Conservation (phyloP, 2,329 filamentous ascomycete genomes). For the Neofusicoccum umdonicola region DNA sequence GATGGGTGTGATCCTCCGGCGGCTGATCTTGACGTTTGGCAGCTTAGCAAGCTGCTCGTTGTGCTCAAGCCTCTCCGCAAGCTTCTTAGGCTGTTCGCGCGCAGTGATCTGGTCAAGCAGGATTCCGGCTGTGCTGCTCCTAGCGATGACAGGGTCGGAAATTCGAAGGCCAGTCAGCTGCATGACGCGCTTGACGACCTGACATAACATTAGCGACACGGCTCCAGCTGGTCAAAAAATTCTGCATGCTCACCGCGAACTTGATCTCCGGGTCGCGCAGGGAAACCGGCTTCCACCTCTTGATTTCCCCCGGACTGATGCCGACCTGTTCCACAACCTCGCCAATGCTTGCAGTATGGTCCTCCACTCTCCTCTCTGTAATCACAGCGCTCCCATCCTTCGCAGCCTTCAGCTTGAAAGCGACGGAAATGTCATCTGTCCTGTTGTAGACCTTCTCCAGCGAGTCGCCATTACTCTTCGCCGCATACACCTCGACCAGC, state of each 20-base stretch:
- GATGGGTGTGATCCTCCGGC: conserved; percentile 64
- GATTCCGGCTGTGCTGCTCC: conserved; percentile 35
- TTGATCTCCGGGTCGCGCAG: conserved; percentile 31
- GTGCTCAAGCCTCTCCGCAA: conserved; percentile 58
- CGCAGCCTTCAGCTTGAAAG: neutral
- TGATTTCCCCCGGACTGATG: neutral
- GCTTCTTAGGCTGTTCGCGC: conserved; percentile 48
- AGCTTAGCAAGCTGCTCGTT: conserved; percentile 49
- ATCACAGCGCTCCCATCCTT: neutral
- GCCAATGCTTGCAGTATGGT: neutral
- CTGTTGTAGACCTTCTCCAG: neutral
- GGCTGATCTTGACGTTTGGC: conserved; percentile 69
- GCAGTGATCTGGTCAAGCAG: conserved; percentile 27
- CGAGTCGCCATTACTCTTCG: neutral
- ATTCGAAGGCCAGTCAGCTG: conserved; percentile 77
- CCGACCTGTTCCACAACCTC: neutral
- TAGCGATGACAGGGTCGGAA: conserved; percentile 64
- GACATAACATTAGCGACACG: too few species aligned
- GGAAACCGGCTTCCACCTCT: conserved; percentile 27
- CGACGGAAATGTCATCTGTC: neutral
- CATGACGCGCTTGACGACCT: conserved; percentile 79
- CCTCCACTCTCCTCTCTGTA: neutral
- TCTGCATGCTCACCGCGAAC: conserved; percentile 32
- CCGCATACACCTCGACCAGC: conserved; percentile 3
- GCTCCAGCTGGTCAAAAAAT: neutral